A percentile compares a stretch with the other conserved stretches of the same genome.
Evolutionary conservation across 1,284 basidiomycete species (phyloP).

Genomic region (Leccinum pallidistipes): DNA sequence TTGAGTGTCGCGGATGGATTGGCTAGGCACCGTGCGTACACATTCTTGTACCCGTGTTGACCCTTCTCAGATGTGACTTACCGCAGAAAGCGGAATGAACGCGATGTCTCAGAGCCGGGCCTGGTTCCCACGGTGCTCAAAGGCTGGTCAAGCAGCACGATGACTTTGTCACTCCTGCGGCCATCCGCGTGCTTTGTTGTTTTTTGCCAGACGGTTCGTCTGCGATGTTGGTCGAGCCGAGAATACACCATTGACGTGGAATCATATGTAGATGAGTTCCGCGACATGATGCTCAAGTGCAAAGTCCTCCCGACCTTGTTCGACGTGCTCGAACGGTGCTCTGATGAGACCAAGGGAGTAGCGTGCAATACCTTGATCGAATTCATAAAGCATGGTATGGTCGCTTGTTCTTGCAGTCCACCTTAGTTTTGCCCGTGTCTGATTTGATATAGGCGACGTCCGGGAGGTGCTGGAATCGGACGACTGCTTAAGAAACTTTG

Average conservation of each 20-base stretch:
- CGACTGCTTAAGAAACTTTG: conserved; percentile 18
- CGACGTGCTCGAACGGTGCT: conserved; percentile 27
- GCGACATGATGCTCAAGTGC: conserved; percentile 18
- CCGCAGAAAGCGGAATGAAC: conserved; percentile 10
- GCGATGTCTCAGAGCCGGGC: conserved; percentile 7
- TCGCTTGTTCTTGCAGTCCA: neutral
- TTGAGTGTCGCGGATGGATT: conserved; percentile 23
- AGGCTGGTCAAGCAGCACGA: conserved; percentile 20
- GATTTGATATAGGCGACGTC: conserved; percentile 12
- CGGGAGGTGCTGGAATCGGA: conserved; percentile 4
- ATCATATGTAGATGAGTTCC: conserved; percentile 18
- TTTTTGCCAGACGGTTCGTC: conserved; percentile 27
- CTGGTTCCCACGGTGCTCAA: conserved; percentile 21
- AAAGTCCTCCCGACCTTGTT: conserved; percentile 18
- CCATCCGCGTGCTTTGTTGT: conserved; percentile 26
- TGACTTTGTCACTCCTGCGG: conserved; percentile 34
- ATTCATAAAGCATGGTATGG: conserved; percentile 21
- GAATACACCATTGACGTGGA: neutral
- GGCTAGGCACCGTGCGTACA: conserved; percentile 18
- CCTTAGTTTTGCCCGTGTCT: neutral
- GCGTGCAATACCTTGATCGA: conserved; percentile 15
- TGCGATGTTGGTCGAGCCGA: neutral
- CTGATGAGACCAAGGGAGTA: conserved; percentile 19
- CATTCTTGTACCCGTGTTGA: neutral
- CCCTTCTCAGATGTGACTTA: neutral